phyloP scores from a whole-genome alignment of 2,329 filamentous ascomycete species.

The Corynespora cassiicola region DNA sequence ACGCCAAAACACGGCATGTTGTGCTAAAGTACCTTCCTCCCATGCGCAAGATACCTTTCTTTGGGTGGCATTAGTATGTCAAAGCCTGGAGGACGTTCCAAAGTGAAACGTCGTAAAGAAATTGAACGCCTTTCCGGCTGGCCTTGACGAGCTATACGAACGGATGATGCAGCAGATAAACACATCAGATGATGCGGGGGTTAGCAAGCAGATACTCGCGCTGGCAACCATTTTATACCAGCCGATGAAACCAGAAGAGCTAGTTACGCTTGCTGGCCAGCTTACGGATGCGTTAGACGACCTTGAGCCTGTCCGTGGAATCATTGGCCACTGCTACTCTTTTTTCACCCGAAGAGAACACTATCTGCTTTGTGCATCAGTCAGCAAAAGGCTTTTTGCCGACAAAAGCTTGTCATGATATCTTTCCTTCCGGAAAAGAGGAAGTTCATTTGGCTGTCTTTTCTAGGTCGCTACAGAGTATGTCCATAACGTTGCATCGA shows the following conservation, averaged over 20 bases:
- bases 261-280: conserved; percentile 25
- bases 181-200: conserved; percentile 25
- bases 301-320: conserved; percentile 18
- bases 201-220: conserved; percentile 45
- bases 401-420: too few relatives aligned
- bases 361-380: conserved; percentile 43
- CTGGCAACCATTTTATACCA: conserved; percentile 36
- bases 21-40: conserved; percentile 20
- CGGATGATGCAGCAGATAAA: conserved; percentile 47
- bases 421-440: too few relatives aligned
- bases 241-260: conserved; percentile 45
- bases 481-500: too few relatives aligned
- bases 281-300: conserved; percentile 14
- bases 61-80: conserved; percentile 29
- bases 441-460: too few relatives aligned
- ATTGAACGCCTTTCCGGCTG: conserved; percentile 38
- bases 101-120: conserved; percentile 12
- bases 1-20: conserved; percentile 12
- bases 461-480: too few relatives aligned
- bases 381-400: conserved; percentile 31
- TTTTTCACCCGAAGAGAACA: conserved; percentile 40
- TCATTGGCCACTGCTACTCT: conserved; percentile 47
- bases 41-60: conserved; percentile 52
- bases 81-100: conserved; percentile 30
- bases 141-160: conserved; percentile 45